Conservation (phyloP, 148 eudicot species). For the Chenopodium suecicum region DNA sequence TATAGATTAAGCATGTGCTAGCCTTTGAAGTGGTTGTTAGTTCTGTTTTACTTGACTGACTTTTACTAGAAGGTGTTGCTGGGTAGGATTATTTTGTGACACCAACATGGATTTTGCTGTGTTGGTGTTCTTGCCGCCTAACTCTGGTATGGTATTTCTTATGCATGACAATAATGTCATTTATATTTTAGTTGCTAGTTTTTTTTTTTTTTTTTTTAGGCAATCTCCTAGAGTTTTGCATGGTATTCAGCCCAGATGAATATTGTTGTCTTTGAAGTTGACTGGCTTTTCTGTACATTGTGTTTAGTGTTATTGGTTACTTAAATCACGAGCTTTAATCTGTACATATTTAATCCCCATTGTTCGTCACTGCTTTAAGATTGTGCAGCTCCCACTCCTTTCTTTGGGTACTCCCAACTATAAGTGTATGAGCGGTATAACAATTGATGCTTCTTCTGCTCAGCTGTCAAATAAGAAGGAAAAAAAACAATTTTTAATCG, state of each 20-base stretch:
- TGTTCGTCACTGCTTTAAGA: not conserved
- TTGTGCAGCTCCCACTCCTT: not conserved
- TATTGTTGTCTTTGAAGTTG: not conserved
- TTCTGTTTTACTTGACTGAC: constrained; percentile 18
- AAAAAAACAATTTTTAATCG: no score
- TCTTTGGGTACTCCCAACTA: not conserved
- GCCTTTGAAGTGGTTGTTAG: constrained; percentile 16
- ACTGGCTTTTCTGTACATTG: not conserved
- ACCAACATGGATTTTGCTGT: constrained; percentile 8
- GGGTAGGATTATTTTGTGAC: constrained; percentile 12
- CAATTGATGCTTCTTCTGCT: not conserved
- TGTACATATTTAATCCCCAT: not conserved
- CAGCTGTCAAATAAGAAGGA: not conserved
- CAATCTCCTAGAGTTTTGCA: not conserved
- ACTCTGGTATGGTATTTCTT: constrained; percentile 38
- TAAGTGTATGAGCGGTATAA: not conserved
- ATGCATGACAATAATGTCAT: constrained; percentile 2
- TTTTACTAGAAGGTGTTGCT: constrained; percentile 25
- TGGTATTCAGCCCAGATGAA: not conserved
- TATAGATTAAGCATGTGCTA: constrained; percentile 7
- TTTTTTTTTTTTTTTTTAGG: not conserved
- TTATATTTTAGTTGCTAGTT: not conserved
- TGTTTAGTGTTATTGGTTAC: not conserved
- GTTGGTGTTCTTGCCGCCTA: constrained; percentile 40
- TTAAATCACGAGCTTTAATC: not conserved